phyloP scores from a whole-genome alignment of 1,284 basidiomycete genomes.

The Athelia sp. region DNA sequence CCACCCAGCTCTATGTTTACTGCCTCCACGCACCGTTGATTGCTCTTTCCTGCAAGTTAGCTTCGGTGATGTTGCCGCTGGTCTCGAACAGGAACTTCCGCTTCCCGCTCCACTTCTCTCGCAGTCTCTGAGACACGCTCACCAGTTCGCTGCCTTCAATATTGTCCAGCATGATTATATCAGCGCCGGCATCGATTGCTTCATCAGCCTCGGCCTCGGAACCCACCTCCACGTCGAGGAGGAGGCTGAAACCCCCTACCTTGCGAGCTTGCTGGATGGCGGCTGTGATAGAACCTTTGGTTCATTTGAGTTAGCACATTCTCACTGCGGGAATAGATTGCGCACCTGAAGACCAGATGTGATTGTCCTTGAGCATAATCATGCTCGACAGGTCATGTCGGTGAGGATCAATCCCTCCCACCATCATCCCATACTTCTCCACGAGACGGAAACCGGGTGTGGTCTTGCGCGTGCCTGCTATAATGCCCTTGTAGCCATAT shows the following conservation, averaged over 20 bases:
- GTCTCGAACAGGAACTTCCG: conserved; percentile 87
- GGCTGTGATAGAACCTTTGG: conserved; percentile 79
- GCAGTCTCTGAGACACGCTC: conserved; percentile 64
- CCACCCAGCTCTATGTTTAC: too few relatives aligned
- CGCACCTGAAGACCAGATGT: conserved; percentile 93
- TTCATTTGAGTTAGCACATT: conserved; percentile 7
- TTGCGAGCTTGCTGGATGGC: conserved; percentile 83
- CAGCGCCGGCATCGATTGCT: conserved; percentile 93
- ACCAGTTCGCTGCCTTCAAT: conserved; percentile 77
- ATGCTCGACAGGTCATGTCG: conserved; percentile 96
- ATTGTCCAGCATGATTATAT: conserved; percentile 98
- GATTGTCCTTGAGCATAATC: conserved; percentile 99
- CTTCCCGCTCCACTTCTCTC: conserved; percentile 73
- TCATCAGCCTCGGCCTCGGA: conserved; percentile 90
- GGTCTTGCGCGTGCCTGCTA: conserved; percentile 97
- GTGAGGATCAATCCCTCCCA: conserved; percentile 95
- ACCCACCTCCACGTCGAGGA: conserved; percentile 93
- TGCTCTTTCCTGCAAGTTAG: conserved; percentile 70
- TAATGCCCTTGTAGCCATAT: conserved; percentile 82
- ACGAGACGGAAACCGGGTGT: conserved; percentile 98
- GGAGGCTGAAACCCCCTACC: conserved; percentile 89
- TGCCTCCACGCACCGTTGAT: conserved; percentile 51
- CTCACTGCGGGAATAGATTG: conserved; percentile 4
- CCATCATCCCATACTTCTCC: conserved; percentile 99
- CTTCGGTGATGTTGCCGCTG: conserved; percentile 89